phyloP scores from a whole-genome alignment of 1,139 yeast genomes.

The Candida albicans region DNA sequence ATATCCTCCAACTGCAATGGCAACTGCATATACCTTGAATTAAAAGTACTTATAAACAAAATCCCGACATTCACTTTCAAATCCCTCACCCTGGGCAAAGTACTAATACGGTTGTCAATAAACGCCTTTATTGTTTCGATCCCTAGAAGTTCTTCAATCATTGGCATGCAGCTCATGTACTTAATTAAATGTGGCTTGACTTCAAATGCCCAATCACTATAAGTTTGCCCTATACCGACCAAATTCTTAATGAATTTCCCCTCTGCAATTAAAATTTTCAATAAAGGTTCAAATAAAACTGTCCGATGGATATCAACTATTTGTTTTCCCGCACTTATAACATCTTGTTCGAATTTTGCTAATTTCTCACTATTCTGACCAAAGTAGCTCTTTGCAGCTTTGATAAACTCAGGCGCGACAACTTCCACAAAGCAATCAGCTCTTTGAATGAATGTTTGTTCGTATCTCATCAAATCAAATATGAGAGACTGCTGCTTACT shows the following conservation, averaged over 20 bases:
- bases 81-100: constrained; percentile 42
- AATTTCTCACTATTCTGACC: constrained; percentile 30
- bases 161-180: constrained; percentile 53
- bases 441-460: constrained; percentile 71
- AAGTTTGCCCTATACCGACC: constrained; percentile 57
- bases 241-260: constrained; percentile 63
- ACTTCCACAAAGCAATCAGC: constrained; percentile 61
- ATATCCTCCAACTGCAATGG: constrained; percentile 68
- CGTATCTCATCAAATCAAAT: constrained; percentile 74
- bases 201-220: constrained; percentile 62
- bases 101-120: constrained; percentile 46
- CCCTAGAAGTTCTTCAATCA: constrained; percentile 32
- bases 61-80: constrained; percentile 55
- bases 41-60: constrained; percentile 72
- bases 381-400: constrained; percentile 46
- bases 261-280: constrained; percentile 42
- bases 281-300: constrained; percentile 54
- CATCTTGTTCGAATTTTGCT: constrained; percentile 50
- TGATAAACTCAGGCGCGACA: constrained; percentile 45
- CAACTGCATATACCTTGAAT: constrained; percentile 70
- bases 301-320: constrained; percentile 60
- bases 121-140: constrained; percentile 53
- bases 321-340: constrained; percentile 62
- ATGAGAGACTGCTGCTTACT: constrained; percentile 72
- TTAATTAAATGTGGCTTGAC: constrained; percentile 46